Evolutionary conservation across 2,329 filamentous ascomycete genomes (phyloP).

Genomic region (Venturia effusa): DNA sequence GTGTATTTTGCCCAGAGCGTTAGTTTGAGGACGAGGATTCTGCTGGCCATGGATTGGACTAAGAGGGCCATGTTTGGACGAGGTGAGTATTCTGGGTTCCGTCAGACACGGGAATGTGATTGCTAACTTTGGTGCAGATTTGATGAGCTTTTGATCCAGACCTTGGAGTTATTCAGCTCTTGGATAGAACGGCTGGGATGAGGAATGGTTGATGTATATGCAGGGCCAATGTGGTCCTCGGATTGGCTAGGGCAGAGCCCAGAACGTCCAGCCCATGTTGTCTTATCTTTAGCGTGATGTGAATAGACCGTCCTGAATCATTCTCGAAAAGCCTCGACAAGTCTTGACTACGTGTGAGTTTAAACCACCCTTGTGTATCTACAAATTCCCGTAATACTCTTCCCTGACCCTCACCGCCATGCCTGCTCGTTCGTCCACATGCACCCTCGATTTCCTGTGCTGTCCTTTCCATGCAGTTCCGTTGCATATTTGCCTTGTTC

Average conservation of each 20-base stretch:
- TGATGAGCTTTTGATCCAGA: conserved; percentile 22
- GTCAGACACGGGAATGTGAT: not conserved
- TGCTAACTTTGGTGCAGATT: conserved; percentile 15
- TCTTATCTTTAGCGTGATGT: not conserved
- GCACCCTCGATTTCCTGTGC: no score
- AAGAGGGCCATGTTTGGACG: conserved; percentile 91
- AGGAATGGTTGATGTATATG: not conserved
- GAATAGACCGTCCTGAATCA: not conserved
- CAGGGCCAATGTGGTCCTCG: not conserved
- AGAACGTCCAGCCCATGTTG: not conserved
- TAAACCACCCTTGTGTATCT: no score
- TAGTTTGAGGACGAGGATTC: conserved; percentile 73
- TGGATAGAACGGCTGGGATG: not conserved
- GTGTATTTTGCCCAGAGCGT: conserved; percentile 98
- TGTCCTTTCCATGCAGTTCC: no score
- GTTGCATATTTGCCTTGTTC: no score
- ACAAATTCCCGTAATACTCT: no score
- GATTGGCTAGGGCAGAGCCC: not conserved
- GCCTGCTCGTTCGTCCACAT: no score
- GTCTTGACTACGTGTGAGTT: no score
- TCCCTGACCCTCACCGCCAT: no score
- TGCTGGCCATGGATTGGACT: conserved; percentile 98
- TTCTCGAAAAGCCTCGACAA: not conserved
- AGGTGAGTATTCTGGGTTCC: conserved; percentile 49
- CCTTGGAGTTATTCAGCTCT: no score